Conservation (phyloP, 176 grass and related monocot species). For the Urochloa ruziziensis region DNA sequence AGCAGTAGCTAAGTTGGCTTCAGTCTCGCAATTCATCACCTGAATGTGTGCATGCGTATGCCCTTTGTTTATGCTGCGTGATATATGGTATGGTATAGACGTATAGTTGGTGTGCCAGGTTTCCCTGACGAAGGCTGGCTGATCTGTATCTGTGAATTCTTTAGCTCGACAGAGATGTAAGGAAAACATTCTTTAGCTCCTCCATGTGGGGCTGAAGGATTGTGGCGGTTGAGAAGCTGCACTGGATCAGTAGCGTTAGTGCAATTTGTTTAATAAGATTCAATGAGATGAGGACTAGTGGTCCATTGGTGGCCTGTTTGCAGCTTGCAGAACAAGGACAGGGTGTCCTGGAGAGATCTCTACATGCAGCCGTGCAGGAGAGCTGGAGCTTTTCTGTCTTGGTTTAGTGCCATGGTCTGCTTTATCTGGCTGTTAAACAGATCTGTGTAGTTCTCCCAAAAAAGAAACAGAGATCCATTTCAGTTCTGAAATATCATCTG, state of each 20-base stretch:
- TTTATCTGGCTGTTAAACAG: background rate
- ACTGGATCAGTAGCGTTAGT: background rate
- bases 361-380: slow-evolving; percentile 5
- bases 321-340: background rate
- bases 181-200: slow-evolving; percentile 18
- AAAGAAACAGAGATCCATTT: background rate
- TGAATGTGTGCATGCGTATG: background rate
- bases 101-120: slow-evolving; percentile 17
- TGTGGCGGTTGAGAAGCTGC: slow-evolving; percentile 31
- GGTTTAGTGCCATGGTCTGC: background rate
- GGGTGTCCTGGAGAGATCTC: background rate
- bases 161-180: slow-evolving; percentile 12
- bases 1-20: slow-evolving; percentile 5
- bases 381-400: slow-evolving; percentile 2
- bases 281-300: slow-evolving; percentile 32
- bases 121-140: background rate
- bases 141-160: slow-evolving; percentile 1
- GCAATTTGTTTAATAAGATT: slow-evolving; percentile 18
- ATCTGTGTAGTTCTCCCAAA: no score
- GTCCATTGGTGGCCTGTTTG: slow-evolving; percentile 9
- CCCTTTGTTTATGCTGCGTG: slow-evolving; percentile 14
- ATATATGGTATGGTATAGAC: slow-evolving; percentile 6
- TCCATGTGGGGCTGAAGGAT: background rate
- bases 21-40: background rate
- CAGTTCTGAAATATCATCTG: background rate